Percentiles rank a stretch among this genome's conserved stretches.
Evolutionary conservation across 2,329 filamentous ascomycete genomes (phyloP).

Genomic region (Neopestalotiopsis sp.): DNA sequence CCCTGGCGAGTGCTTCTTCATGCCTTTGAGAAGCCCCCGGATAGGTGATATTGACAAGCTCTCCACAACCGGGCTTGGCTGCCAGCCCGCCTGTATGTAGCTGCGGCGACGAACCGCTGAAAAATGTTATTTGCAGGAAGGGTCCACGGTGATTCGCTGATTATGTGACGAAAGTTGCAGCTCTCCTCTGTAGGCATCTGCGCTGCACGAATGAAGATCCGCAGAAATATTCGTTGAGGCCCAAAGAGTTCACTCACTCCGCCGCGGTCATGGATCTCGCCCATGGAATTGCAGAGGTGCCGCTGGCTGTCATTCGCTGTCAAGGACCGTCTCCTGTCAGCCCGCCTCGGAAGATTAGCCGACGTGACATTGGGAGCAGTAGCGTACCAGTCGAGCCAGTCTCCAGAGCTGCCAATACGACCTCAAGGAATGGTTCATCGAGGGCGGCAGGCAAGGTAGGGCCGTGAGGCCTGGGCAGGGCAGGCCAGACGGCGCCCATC

Average conservation of each 20-base stretch:
- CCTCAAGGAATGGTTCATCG: background rate
- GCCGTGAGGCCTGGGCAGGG: background rate
- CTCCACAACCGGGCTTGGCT: background rate
- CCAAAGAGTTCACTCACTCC: background rate
- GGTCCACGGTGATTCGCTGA: background rate
- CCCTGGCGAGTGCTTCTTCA: background rate
- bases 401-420: slow-evolving; percentile 4
- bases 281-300: slow-evolving; percentile 5
- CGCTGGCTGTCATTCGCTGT: slow-evolving; percentile 1
- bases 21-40: background rate
- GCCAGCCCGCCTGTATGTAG: background rate
- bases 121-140: background rate
- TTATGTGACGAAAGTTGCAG: slow-evolving; percentile 11
- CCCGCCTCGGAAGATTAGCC: slow-evolving; percentile 14
- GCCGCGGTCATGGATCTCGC: background rate
- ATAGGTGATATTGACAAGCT: background rate
- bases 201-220: slow-evolving; percentile 8
- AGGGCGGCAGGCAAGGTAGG: background rate
- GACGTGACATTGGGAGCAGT: slow-evolving; percentile 13
- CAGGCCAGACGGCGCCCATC: background rate
- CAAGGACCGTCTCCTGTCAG: slow-evolving; percentile 5
- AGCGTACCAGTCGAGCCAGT: slow-evolving; percentile 12
- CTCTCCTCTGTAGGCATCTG: background rate
- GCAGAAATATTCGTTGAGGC: slow-evolving; percentile 6
- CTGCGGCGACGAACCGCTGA: slow-evolving; percentile 1